Evolutionary conservation across 495 filamentous ascomycete species (phyloP).

Genomic region (Penicillium macrosclerotiorum): DNA sequence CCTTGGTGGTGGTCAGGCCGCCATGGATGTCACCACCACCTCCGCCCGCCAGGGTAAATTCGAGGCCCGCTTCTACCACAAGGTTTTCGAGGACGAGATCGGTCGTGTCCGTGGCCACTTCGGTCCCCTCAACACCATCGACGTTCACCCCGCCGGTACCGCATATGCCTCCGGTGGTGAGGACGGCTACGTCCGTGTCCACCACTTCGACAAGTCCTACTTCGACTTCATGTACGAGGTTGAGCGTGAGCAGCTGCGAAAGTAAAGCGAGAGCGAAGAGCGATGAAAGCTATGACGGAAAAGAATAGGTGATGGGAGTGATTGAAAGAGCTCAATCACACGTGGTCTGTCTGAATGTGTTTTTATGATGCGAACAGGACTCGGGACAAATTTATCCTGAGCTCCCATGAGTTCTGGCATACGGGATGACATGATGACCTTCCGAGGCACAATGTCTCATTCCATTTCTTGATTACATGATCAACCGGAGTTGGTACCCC

Average conservation of each 20-base stretch:
- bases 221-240: constrained; percentile 99
- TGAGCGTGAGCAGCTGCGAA: constrained; percentile 64
- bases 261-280: constrained; percentile 24
- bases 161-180: constrained; percentile 93
- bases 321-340: constrained; percentile 25
- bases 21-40: constrained; percentile 99
- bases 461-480: constrained; percentile 47
- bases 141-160: constrained; percentile 83
- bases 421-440: constrained; percentile 36
- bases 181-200: constrained; percentile 97
- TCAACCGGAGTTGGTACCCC: constrained; percentile 49
- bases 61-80: constrained; percentile 98
- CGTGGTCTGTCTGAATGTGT: constrained; percentile 39
- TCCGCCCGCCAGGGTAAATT: constrained; percentile 94
- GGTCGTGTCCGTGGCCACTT: constrained; percentile 96
- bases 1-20: constrained; percentile 94
- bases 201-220: constrained; percentile 97
- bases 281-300: constrained; percentile 11
- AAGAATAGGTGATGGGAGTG: not conserved
- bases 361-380: constrained; percentile 42
- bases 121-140: constrained; percentile 87
- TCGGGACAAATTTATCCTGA: constrained; percentile 12
- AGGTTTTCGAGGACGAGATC: constrained; percentile 98
- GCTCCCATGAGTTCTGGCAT: constrained; percentile 26
- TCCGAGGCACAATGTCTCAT: constrained; percentile 41